Conservation (phyloP, 768 basidiomycete species). For the Psilocybe azurescens region DNA sequence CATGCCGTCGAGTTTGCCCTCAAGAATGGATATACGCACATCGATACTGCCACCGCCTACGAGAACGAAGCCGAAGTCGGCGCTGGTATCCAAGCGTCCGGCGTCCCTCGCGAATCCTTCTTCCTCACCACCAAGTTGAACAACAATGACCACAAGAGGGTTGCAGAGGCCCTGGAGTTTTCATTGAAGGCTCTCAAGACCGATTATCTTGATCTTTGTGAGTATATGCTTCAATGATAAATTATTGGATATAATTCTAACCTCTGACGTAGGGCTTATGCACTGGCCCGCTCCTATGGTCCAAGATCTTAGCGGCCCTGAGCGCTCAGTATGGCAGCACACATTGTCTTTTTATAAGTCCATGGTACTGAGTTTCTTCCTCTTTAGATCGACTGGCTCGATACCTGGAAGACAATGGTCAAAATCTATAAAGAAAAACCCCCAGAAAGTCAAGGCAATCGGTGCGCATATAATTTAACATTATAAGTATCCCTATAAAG, state of each 20-base stretch:
- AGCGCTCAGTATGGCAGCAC: conserved; percentile 42
- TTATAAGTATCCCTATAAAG: conserved; percentile 8
- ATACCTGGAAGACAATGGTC: conserved; percentile 85
- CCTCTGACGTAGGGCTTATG: conserved; percentile 59
- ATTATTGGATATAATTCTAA: background rate
- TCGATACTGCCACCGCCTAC: conserved; percentile 75
- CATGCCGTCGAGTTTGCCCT: conserved; percentile 78
- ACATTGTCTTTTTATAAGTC: background rate
- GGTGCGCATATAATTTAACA: conserved; percentile 39
- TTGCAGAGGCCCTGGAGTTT: conserved; percentile 64
- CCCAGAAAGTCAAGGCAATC: conserved; percentile 79
- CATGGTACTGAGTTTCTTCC: background rate
- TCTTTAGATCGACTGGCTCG: conserved; percentile 60
- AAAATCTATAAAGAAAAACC: conserved; percentile 64
- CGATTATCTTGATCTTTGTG: conserved; percentile 82
- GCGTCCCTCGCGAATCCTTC: conserved; percentile 71
- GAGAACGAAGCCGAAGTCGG: conserved; percentile 85
- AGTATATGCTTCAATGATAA: conserved; percentile 20
- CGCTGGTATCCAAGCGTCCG: conserved; percentile 75
- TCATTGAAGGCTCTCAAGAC: conserved; percentile 75
- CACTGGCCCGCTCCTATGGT: conserved; percentile 87
- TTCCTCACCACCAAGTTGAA: conserved; percentile 83
- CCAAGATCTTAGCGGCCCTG: conserved; percentile 49
- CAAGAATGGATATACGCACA: conserved; percentile 73
- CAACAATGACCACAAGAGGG: conserved; percentile 64